Evolutionary conservation across 1,284 basidiomycete species (phyloP).

Genomic region (Sphagnurus paluster): DNA sequence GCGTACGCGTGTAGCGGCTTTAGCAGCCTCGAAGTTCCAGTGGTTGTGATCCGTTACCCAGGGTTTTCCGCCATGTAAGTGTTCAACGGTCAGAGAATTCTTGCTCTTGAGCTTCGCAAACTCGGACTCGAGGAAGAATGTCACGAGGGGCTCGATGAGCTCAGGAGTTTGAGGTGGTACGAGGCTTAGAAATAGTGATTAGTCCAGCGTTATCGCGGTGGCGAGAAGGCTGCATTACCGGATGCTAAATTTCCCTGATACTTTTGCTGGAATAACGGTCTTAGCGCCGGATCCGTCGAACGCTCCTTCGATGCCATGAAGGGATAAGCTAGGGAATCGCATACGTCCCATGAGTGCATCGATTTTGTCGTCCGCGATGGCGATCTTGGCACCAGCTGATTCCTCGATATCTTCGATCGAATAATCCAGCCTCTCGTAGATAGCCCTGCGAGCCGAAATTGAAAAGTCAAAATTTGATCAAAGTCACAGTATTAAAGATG

Average conservation of each 20-base stretch:
- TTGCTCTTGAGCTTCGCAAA: conserved; percentile 85
- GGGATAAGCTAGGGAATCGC: conserved; percentile 85
- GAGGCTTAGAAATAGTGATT: conserved; percentile 52
- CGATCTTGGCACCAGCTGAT: conserved; percentile 77
- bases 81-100: conserved; percentile 62
- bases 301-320: conserved; percentile 98
- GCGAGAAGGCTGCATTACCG: conserved; percentile 50
- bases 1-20: conserved; percentile 71
- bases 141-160: conserved; percentile 70
- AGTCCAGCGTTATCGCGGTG: background rate
- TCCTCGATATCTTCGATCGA: conserved; percentile 75
- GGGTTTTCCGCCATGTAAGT: conserved; percentile 84
- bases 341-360: conserved; percentile 90
- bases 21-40: conserved; percentile 95
- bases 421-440: conserved; percentile 81
- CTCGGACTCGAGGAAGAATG: conserved; percentile 72
- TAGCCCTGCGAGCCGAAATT: conserved; percentile 42
- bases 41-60: conserved; percentile 86
- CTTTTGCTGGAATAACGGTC: conserved; percentile 94
- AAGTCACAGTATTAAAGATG: conserved; percentile 11
- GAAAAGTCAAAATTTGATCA: background rate
- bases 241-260: conserved; percentile 93
- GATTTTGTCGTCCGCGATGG: conserved; percentile 81
- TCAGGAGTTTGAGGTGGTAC: conserved; percentile 91
- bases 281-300: conserved; percentile 88